phyloP scores from a whole-genome alignment of 192 early-diverging fungal species.

The Coemansia sp. region DNA sequence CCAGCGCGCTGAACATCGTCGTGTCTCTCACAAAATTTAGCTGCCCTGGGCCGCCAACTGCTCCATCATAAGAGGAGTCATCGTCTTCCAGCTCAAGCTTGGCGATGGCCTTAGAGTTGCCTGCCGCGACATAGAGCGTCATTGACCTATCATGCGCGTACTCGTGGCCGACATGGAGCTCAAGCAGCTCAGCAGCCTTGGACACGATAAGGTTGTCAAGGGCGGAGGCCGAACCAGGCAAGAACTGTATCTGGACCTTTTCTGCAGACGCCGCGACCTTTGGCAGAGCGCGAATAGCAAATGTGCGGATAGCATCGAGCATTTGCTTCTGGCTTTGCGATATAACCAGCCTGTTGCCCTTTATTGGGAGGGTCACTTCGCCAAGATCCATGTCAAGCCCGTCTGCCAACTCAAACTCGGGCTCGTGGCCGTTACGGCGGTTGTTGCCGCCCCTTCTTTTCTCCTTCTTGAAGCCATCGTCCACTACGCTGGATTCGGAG shows the following conservation, averaged over 20 bases:
- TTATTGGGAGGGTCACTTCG: constrained; percentile 38
- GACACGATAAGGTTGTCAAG: constrained; percentile 43
- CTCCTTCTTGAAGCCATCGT: constrained; percentile 9
- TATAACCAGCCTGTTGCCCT: constrained; percentile 35
- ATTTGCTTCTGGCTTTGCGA: constrained; percentile 43
- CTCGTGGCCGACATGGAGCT: constrained; percentile 47
- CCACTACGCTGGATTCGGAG: constrained; percentile 22
- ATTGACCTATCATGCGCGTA: constrained; percentile 43
- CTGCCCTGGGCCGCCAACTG: neutral
- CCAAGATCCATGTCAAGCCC: constrained; percentile 32
- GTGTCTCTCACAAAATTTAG: constrained; percentile 9
- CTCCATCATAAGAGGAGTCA: constrained; percentile 18
- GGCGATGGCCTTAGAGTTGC: constrained; percentile 39
- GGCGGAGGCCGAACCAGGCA: constrained; percentile 35
- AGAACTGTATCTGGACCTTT: constrained; percentile 48
- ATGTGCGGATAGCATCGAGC: constrained; percentile 38
- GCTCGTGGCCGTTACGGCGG: constrained; percentile 9
- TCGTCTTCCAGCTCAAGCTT: constrained; percentile 51
- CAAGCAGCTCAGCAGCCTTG: constrained; percentile 39
- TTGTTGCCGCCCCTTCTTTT: neutral
- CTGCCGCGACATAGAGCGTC: constrained; percentile 48
- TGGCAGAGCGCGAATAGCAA: constrained; percentile 46
- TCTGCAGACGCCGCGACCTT: constrained; percentile 26
- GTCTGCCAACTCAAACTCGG: constrained; percentile 17
- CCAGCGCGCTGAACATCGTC: constrained; percentile 18